Conservation (phyloP, 129 eudicot genomes). For the Chrysanthemum lavandulifolium region DNA sequence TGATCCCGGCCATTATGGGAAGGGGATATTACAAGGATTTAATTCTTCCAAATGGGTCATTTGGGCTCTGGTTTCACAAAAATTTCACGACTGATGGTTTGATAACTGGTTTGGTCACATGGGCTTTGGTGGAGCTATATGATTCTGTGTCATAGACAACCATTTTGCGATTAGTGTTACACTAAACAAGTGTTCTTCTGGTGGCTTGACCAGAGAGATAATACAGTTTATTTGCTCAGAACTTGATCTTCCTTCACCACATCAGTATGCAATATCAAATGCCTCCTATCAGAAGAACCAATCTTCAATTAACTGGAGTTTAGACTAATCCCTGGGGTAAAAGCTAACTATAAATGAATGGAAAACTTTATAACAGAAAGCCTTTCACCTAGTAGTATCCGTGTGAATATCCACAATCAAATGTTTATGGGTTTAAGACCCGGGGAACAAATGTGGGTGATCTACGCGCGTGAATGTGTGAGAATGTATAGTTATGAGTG, state of each 20-base stretch:
- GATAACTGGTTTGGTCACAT: slow-evolving; percentile 71
- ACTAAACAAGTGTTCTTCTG: slow-evolving; percentile 65
- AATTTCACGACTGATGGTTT: slow-evolving; percentile 47
- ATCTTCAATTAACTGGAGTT: slow-evolving; percentile 38
- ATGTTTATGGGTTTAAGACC: no score
- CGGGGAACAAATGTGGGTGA: no score
- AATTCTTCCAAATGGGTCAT: slow-evolving; percentile 41
- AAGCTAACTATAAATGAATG: no score
- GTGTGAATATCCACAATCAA: no score
- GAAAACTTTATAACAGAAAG: no score
- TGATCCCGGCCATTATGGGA: no score
- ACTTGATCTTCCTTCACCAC: slow-evolving; percentile 61
- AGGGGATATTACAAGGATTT: slow-evolving; percentile 56
- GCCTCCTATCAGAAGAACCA: slow-evolving; percentile 30
- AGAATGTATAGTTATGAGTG: no score
- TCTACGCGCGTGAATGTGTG: no score
- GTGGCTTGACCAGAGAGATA: slow-evolving; percentile 58
- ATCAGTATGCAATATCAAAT: slow-evolving; percentile 39
- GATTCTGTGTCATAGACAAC: slow-evolving; percentile 58
- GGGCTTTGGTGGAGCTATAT: slow-evolving; percentile 88
- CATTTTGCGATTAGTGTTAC: slow-evolving; percentile 75
- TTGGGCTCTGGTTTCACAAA: slow-evolving; percentile 67
- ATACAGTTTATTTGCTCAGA: slow-evolving; percentile 71
- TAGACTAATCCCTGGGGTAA: not conserved
- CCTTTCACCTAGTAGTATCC: no score